phyloP scores from a whole-genome alignment of 2,329 filamentous ascomycete genomes.

The Periconia sp. region DNA sequence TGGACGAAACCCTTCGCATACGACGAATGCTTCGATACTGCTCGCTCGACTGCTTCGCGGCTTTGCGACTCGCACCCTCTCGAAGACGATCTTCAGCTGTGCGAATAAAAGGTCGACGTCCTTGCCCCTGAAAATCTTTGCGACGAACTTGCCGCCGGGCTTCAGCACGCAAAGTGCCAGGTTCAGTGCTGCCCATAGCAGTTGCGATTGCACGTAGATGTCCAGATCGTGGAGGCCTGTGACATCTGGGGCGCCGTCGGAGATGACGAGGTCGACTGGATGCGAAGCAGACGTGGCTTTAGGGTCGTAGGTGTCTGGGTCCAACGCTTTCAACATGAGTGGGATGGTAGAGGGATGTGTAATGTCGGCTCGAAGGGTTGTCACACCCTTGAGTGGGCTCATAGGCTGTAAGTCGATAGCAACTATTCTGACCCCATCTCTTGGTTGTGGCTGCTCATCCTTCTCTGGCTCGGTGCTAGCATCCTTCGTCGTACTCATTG shows the following conservation, averaged over 20 bases:
- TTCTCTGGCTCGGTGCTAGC: conserved; percentile 18
- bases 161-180: conserved; percentile 90
- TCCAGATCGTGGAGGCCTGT: conserved; percentile 96
- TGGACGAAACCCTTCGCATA: conserved; percentile 87
- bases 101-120: conserved; percentile 96
- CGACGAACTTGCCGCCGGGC: conserved; percentile 94
- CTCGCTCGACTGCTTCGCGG: conserved; percentile 93
- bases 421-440: conserved; percentile 87
- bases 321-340: conserved; percentile 82
- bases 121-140: conserved; percentile 94
- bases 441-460: conserved; percentile 48
- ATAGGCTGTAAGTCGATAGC: conserved; percentile 96
- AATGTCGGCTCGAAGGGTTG: conserved; percentile 91
- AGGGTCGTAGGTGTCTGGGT: conserved; percentile 64
- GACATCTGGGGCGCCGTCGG: conserved; percentile 94
- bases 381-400: conserved; percentile 89
- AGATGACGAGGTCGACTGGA: conserved; percentile 91
- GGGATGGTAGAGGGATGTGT: conserved; percentile 96
- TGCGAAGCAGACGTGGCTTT: conserved; percentile 62
- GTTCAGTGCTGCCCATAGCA: conserved; percentile 92
- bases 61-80: conserved; percentile 87
- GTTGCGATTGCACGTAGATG: conserved; percentile 95
- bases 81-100: conserved; percentile 90
- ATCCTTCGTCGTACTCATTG: not conserved
- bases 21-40: conserved; percentile 95